These are phyloP conservation scores for Tulasnella sp. DNA, from an alignment of 768 basidiomycete species.

Conservation along the genomic window DNA sequence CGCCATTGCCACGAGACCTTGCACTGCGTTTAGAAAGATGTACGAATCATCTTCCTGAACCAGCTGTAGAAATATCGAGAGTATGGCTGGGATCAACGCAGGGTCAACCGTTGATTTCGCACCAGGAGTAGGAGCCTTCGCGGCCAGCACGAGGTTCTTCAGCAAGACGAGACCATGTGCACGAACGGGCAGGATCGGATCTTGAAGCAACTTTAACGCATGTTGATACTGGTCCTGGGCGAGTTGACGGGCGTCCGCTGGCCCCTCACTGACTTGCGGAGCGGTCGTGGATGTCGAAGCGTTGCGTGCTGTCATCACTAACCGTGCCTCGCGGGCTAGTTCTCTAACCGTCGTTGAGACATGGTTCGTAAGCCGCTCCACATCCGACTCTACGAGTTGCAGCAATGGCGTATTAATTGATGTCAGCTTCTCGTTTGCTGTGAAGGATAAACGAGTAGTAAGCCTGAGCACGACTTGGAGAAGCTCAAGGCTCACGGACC, in stretches of 20 bases:
- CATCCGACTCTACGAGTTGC: slow-evolving; percentile 54
- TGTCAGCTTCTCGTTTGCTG: slow-evolving; percentile 45
- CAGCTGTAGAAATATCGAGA: slow-evolving; percentile 76
- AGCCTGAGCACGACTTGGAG: too few species aligned
- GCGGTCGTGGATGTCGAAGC: slow-evolving; percentile 32
- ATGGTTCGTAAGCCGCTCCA: slow-evolving; percentile 42
- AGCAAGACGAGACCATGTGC: slow-evolving; percentile 83
- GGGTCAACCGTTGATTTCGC: slow-evolving; percentile 30
- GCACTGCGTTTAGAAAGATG: slow-evolving; percentile 84
- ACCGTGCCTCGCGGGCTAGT: slow-evolving; percentile 63
- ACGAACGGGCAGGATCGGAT: slow-evolving; percentile 85
- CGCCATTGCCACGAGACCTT: slow-evolving; percentile 79
- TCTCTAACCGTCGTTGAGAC: slow-evolving; percentile 40
- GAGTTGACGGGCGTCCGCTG: slow-evolving; percentile 8
- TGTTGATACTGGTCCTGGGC: slow-evolving; percentile 69
- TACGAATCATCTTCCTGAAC: slow-evolving; percentile 92
- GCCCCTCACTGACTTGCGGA: slow-evolving; percentile 19
- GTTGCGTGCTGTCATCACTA: slow-evolving; percentile 73
- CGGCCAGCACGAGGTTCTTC: slow-evolving; percentile 50
- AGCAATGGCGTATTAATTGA: slow-evolving; percentile 51
- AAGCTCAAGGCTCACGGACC: slow-evolving; percentile 34
- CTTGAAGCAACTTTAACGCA: slow-evolving; percentile 77
- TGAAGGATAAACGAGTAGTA: neutral
- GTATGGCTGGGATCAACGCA: slow-evolving; percentile 67
- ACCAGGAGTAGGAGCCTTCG: neutral